Base-by-base conservation (phyloP, 345 rosid genomes). In the Melaleuca alternifolia region DNA sequence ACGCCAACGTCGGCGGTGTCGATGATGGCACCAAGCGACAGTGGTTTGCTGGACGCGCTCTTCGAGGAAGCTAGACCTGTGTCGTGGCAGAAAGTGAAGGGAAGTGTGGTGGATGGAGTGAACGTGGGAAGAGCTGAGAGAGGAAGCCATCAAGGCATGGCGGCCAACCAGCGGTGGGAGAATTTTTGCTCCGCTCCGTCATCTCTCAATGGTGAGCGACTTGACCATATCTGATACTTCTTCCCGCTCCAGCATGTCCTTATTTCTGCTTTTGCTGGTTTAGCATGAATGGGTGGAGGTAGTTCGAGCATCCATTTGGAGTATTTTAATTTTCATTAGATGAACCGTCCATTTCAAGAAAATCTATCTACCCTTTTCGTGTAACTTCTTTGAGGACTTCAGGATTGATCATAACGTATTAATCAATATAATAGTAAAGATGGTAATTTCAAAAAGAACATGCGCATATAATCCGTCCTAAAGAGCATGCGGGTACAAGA, bases 41-140 rank as follows among this genome's bases (percentile, higher is more conserved):
- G 96, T 84, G 97, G 95, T 46, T 85, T 94, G 71, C 84, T 94
- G 87, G 96, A 94, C 77, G 93, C 89, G 24, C 90, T 94, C 84
- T 82, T 95, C 86, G 87, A 90, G 89, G 97, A 94, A 89, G 89
- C 96, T 57, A 88, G 89, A 46, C 86, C 88, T 84, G 51, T 92
- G 59, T 86, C 91, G 21, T 48, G 56, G 18, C 33, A 33, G 79
- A 71, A 59, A 52, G 26, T 59, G 56, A 62, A 62, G 48, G 79
- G 48, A 71, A 18, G 48, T 18, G 18, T 71, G 79, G 79, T 71
- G 79, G 48, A 46, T 37, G 79, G 79, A 71, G 24, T 5, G 79
- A 37, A 71, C 21, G 79, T 71, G 79, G 79, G 48, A 71, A 71
- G 48, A 33, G 79, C 48, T 37, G 79, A 71, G 79, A 71, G 79